These are phyloP conservation scores for Leishmania gerbilli DNA, from an alignment of 208 protist species.

Conservation along the genomic window DNA sequence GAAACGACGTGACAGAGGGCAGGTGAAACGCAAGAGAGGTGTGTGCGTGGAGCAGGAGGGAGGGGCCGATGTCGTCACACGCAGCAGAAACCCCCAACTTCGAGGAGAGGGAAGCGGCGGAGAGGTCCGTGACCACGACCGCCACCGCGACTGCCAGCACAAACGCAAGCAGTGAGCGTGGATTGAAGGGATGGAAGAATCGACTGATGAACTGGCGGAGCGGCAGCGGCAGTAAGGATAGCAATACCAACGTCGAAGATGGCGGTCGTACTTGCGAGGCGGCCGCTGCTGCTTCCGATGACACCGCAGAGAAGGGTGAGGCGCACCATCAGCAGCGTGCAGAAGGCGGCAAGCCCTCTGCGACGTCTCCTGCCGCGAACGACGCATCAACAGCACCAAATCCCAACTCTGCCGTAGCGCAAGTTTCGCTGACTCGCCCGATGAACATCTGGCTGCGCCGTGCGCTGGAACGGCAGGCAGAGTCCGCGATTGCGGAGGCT, in stretches of 20 bases:
- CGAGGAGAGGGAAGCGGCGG: not conserved
- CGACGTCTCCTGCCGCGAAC: not conserved
- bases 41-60: not conserved
- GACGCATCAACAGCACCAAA: not conserved
- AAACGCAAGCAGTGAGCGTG: not conserved
- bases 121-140: not conserved
- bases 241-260: not conserved
- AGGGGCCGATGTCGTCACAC: not conserved
- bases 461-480: constrained; percentile 31
- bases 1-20: not conserved
- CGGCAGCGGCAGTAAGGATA: not conserved
- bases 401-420: not conserved
- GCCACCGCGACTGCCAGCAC: not conserved
- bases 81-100: not conserved
- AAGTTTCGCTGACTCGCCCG: not conserved
- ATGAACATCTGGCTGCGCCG: constrained; percentile 36
- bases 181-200: constrained; percentile 13
- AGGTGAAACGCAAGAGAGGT: not conserved
- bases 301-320: not conserved
- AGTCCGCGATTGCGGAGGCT: constrained; percentile 24
- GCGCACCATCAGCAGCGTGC: not conserved
- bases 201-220: constrained; percentile 20
- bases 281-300: not conserved
- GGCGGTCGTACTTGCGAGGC: not conserved
- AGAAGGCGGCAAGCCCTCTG: not conserved